A percentile compares a stretch with the other conserved stretches of the same genome.
Conservation (phyloP, 176 grass and related monocot genomes). For the Eragrostis curvula region DNA sequence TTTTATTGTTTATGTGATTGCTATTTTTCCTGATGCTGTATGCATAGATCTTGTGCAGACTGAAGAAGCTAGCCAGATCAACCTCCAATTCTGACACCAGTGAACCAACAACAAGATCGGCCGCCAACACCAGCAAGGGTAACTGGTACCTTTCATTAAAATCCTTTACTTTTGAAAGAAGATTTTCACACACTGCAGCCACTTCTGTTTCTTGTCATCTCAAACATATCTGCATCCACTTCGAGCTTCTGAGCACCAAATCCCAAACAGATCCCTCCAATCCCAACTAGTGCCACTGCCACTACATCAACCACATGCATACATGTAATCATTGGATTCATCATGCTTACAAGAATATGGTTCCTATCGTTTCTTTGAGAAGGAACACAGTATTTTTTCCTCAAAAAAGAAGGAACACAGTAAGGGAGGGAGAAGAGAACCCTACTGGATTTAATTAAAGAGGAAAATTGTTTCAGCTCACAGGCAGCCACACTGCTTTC, state of each 20-base stretch:
- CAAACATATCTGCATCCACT: constrained; percentile 5
- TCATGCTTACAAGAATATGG: constrained; percentile 20
- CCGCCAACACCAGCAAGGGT: constrained; percentile 32
- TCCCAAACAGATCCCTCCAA: constrained; percentile 49
- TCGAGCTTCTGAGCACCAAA: constrained; percentile 27
- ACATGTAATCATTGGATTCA: constrained; percentile 47
- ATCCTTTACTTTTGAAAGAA: neutral
- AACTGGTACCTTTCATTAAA: constrained; percentile 17
- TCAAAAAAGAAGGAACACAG: too few species aligned
- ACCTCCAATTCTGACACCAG: neutral
- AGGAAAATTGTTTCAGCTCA: constrained; percentile 49
- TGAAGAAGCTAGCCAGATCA: constrained; percentile 22
- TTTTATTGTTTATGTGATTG: constrained; percentile 8
- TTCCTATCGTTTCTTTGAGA: neutral
- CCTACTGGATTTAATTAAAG: constrained; percentile 14
- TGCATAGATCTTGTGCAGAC: constrained; percentile 37
- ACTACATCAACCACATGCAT: neutral
- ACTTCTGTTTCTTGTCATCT: constrained; percentile 11
- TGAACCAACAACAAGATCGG: constrained; percentile 28
- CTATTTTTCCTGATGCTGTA: constrained; percentile 21
- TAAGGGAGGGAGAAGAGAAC: neutral
- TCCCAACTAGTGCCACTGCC: neutral
- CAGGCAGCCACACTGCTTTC: neutral
- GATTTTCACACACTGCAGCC: neutral
- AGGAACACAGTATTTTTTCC: too few species aligned